Base-by-base conservation (phyloP, 2,329 filamentous ascomycete genomes). In the Pezicula carpinea region DNA sequence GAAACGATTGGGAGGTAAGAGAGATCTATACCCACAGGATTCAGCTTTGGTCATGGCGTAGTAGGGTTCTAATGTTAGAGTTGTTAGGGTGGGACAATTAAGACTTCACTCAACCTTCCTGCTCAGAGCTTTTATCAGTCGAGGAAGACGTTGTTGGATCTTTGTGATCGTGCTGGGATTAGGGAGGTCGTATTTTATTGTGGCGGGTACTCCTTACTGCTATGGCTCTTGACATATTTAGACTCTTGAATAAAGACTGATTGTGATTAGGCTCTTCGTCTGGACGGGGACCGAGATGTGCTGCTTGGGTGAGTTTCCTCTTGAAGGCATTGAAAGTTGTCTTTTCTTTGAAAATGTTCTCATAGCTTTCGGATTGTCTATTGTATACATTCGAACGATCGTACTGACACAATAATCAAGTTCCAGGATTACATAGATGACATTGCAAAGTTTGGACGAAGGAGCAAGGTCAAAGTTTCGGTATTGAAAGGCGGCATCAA, bases 71-170 rank as follows among this genome's bases (percentile, higher is more conserved):
- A 14, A 46, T 43, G 19, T n/a, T 32, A 8, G 39, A 13, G n/a
- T 38, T 35, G 29, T 39, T 45, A 74, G 74, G 82, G 82, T 21
- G 82, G 80, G 34, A 83, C 79, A 0, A 76, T 85, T 46, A 65
- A 66, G 7, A 73, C 72, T 2, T 81, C 80, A 1, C 67, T 85
- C 52, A 80, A 81, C 53, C 64, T 80, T 13, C 76, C 77, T 1
- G 76, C 77, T 7, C 76, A 80, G 45, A 73, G 69, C 11, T 69
- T 80, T 33, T 77, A 76, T 44, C 72, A 72, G 43, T 73, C 72
- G 3, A 67, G 76, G 5, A 66, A 70, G 4, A 63, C 65, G 5
- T 58, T 79, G 22, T 72, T 78, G 51, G 68, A 69, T 38, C 63
- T 81, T 15, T 74, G 72, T 62, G 72, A 70, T 52, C 67, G 73